phyloP scores from a whole-genome alignment of 2,329 filamentous ascomycete genomes.

The Talaromyces sp. region DNA sequence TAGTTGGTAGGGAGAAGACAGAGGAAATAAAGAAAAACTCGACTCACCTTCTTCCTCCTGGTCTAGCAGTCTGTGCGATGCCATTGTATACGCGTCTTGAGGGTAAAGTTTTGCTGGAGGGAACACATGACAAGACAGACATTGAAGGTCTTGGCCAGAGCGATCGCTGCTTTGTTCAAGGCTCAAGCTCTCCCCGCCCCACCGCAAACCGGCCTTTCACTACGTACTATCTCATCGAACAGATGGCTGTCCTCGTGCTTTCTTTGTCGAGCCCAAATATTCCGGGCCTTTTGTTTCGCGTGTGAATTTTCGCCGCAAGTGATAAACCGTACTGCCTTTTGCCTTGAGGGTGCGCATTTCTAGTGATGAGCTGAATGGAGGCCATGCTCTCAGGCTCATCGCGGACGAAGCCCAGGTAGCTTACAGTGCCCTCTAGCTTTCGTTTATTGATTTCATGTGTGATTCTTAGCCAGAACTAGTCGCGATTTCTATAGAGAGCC shows the following conservation, averaged over 20 bases:
- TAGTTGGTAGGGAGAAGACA: neutral
- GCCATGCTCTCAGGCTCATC: constrained; percentile 4
- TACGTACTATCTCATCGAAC: neutral
- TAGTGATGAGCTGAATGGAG: constrained; percentile 4
- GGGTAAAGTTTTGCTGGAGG: neutral
- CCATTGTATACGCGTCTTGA: constrained; percentile 35
- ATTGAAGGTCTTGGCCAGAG: neutral
- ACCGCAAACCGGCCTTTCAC: neutral
- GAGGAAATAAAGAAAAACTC: too few species aligned
- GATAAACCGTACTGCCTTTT: neutral
- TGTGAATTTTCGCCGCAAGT: neutral
- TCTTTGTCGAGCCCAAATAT: neutral
- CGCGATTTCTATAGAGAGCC: neutral
- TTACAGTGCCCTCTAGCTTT: neutral
- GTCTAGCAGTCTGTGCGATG: constrained; percentile 62
- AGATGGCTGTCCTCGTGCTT: neutral
- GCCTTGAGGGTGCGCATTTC: neutral
- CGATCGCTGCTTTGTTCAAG: neutral
- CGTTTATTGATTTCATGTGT: neutral
- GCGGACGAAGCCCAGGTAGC: constrained; percentile 1
- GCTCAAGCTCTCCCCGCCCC: constrained; percentile 9
- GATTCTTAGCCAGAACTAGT: neutral
- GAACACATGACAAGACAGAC: neutral
- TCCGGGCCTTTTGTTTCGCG: neutral
- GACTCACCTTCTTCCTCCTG: constrained; percentile 54